Evolutionary conservation across 1,284 basidiomycete genomes (phyloP).

Genomic region (Irpex lacteus): DNA sequence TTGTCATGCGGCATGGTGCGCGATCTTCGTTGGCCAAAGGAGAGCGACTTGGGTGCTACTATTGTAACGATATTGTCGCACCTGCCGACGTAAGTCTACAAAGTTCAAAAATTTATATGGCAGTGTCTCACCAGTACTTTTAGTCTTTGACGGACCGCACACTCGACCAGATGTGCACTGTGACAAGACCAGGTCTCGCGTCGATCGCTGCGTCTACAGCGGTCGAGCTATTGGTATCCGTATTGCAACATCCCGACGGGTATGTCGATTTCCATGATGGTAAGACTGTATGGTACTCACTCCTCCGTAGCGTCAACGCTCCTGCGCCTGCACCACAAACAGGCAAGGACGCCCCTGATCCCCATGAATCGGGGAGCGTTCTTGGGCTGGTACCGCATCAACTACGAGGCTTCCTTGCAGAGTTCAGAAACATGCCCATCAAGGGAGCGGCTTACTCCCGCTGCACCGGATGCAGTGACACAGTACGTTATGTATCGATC

Average conservation of each 20-base stretch:
- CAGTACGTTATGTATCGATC: constrained; percentile 42
- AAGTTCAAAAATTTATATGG: background rate
- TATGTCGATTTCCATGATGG: constrained; percentile 33
- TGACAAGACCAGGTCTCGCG: constrained; percentile 94
- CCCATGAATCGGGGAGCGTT: constrained; percentile 45
- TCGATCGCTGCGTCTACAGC: constrained; percentile 90
- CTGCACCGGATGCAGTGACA: constrained; percentile 90
- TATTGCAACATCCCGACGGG: constrained; percentile 90
- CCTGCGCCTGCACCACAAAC: constrained; percentile 57
- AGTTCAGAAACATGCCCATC: constrained; percentile 83
- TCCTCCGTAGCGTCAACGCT: constrained; percentile 53
- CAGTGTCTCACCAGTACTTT: background rate
- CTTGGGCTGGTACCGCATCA: constrained; percentile 94
- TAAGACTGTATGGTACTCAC: background rate
- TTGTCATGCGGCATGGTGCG: constrained; percentile 95
- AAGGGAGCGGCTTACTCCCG: constrained; percentile 83
- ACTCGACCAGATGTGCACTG: constrained; percentile 99
- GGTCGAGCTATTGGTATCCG: constrained; percentile 88
- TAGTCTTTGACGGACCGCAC: constrained; percentile 93
- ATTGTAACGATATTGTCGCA: constrained; percentile 97
- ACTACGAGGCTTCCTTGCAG: constrained; percentile 84
- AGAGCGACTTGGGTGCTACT: constrained; percentile 85
- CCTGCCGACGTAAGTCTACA: constrained; percentile 77
- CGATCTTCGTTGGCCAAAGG: constrained; percentile 39
- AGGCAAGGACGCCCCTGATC: constrained; percentile 30